A percentile compares a stretch with the other conserved stretches of the same genome.
Evolutionary conservation across 352 stramenopile genomes (phyloP).

Genomic region (Phytophthora citricola): DNA sequence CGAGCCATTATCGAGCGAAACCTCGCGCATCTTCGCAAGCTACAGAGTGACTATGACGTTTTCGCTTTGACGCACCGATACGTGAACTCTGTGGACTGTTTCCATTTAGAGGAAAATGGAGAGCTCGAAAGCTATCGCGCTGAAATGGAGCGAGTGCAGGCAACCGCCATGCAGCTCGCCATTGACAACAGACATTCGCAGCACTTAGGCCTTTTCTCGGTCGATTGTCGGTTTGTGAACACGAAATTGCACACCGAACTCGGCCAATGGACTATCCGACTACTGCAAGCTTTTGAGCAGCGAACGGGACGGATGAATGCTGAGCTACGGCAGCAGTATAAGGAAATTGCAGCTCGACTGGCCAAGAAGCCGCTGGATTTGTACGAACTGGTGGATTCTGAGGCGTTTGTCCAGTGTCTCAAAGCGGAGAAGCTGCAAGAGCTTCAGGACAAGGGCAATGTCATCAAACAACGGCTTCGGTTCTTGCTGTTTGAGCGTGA

Average conservation of each 20-base stretch:
- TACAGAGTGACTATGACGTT: constrained; percentile 51
- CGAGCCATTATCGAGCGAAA: constrained; percentile 72
- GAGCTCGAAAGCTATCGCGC: constrained; percentile 34
- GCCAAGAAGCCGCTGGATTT: constrained; percentile 72
- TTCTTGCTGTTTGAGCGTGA: constrained; percentile 75
- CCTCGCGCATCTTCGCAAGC: constrained; percentile 38
- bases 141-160: constrained; percentile 40
- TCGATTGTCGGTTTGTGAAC: constrained; percentile 64
- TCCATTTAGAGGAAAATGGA: constrained; percentile 34
- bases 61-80: constrained; percentile 45
- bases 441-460: constrained; percentile 50
- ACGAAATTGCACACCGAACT: constrained; percentile 44
- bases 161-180: constrained; percentile 30
- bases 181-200: constrained; percentile 28
- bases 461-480: constrained; percentile 65
- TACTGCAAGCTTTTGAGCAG: constrained; percentile 63
- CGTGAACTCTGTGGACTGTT: constrained; percentile 56
- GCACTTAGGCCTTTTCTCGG: constrained; percentile 54
- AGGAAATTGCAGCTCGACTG: constrained; percentile 68
- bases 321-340: constrained; percentile 74
- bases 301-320: constrained; percentile 53
- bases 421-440: constrained; percentile 52
- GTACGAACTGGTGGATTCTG: constrained; percentile 75
- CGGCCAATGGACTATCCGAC: constrained; percentile 42
- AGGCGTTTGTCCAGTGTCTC: constrained; percentile 60